A percentile compares a stretch with the other conserved stretches of the same genome.
Conservation (phyloP, 148 eudicot species). For the Vaccinium macrocarpon region DNA sequence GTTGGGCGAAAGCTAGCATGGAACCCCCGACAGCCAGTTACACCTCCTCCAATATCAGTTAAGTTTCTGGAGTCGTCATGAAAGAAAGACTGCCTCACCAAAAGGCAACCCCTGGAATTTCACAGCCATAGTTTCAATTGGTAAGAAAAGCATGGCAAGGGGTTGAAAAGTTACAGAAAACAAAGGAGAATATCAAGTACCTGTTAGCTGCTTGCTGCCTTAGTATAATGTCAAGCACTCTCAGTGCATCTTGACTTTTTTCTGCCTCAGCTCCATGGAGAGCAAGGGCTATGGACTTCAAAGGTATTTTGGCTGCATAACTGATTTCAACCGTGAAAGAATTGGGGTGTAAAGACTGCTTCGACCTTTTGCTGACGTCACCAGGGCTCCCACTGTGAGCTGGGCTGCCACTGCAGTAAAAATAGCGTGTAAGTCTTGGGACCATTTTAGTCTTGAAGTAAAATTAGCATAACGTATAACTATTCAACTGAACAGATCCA, state of each 20-base stretch:
- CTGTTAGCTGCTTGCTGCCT: slow-evolving; percentile 66
- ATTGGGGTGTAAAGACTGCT: slow-evolving; percentile 46
- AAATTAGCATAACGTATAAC: background rate
- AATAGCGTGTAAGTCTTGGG: background rate
- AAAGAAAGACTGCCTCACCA: slow-evolving; percentile 80
- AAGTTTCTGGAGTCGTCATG: slow-evolving; percentile 65
- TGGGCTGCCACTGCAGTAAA: slow-evolving; percentile 33
- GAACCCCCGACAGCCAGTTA: slow-evolving; percentile 61
- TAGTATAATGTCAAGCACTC: slow-evolving; percentile 66
- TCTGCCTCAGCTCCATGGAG: slow-evolving; percentile 43
- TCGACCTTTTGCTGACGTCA: slow-evolving; percentile 56
- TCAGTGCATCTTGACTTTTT: slow-evolving; percentile 47
- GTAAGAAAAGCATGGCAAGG: background rate
- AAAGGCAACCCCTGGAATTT: slow-evolving; percentile 73
- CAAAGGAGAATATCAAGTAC: slow-evolving; percentile 22
- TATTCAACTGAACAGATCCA: background rate
- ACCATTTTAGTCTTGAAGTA: background rate
- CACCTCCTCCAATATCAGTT: slow-evolving; percentile 71
- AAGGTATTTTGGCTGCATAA: slow-evolving; percentile 48
- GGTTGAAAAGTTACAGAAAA: background rate
- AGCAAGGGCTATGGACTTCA: slow-evolving; percentile 38
- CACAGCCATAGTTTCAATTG: slow-evolving; percentile 13
- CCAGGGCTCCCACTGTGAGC: slow-evolving; percentile 22
- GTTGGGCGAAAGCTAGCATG: slow-evolving; percentile 82
- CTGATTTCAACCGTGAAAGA: slow-evolving; percentile 59